A percentile compares a stretch with the other conserved stretches of the same genome.
phyloP scores from a whole-genome alignment of 345 rosid genomes.

The Murraya paniculata region DNA sequence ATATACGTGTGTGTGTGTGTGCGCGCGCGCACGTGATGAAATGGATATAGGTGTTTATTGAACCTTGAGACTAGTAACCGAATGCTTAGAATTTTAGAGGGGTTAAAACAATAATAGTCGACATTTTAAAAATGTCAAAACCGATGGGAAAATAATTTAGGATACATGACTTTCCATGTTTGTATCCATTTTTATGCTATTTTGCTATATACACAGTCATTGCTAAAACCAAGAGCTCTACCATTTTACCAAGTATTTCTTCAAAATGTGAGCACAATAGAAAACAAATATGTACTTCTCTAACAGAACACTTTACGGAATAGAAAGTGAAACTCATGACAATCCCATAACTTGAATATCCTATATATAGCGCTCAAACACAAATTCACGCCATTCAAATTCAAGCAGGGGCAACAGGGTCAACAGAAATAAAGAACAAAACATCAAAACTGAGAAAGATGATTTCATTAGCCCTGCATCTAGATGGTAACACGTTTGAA shows the following conservation, averaged over 20 bases:
- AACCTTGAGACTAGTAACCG: background rate
- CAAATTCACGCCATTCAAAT: background rate
- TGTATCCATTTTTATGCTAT: background rate
- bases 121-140: background rate
- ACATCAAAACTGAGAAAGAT: background rate
- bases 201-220: background rate
- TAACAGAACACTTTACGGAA: background rate
- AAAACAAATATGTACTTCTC: background rate
- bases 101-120: background rate
- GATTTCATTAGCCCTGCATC: background rate
- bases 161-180: background rate
- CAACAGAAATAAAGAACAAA: background rate
- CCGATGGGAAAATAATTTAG: background rate
- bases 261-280: background rate
- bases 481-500: background rate
- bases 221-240: background rate
- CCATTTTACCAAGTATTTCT: background rate
- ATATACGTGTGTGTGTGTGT: too few relatives aligned
- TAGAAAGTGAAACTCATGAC: background rate
- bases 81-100: background rate
- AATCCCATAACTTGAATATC: background rate
- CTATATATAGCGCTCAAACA: background rate
- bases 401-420: background rate
- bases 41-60: background rate
- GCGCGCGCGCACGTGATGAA: too few relatives aligned